Evolutionary conservation across 306 rosid genomes (phyloP), one percentile per base, ranked within the genome.

Genomic region (Trifolium dubium): DNA sequence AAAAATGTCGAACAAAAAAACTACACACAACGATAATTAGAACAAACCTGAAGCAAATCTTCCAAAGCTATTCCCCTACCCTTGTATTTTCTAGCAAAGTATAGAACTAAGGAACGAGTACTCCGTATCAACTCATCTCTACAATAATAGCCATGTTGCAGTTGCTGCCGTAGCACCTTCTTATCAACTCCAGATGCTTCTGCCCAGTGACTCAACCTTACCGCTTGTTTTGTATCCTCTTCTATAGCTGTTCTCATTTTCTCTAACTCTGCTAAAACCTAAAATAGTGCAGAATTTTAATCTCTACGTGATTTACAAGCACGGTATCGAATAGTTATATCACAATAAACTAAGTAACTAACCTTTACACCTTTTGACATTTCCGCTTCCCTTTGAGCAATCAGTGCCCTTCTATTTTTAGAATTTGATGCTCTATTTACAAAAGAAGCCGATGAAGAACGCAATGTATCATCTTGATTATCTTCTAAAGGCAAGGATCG

Each of bases 1-100:
- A 23, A 64, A 59, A 74, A 43, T 66, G 18, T 41, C 3, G 60
- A 67, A 30, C 46, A 40, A 50, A 39, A 43, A 46, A 72, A 10
- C 67, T 43, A 65, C 17, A 8, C 30, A 13, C 44, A 43, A 60
- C n/a, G 29, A 41, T 51, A 72, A 10, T 59, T 71, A 74, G 74
- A 64, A 73, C 83, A 76, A 73, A 91, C 98, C 98, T 93, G 98
- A 78, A 91, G 82, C 51, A 93, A 79, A 82, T 93, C 98, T 58
- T 88, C 96, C 73, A 81, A 66, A 53, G 96, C 86, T 63, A 93
- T 79, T 71, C 98, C 98, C 75, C 75, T 60, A 47, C 96, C 92
- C 85, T 88, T 75, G 79, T 93, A 93, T 63, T 86, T 89, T 85
- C 87, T 83, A 39, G 96, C 92, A 46, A 93, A 78, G 81, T 83